Evolutionary conservation across 75 land plant genomes (phyloP).

Genomic region (Picea glauca): DNA sequence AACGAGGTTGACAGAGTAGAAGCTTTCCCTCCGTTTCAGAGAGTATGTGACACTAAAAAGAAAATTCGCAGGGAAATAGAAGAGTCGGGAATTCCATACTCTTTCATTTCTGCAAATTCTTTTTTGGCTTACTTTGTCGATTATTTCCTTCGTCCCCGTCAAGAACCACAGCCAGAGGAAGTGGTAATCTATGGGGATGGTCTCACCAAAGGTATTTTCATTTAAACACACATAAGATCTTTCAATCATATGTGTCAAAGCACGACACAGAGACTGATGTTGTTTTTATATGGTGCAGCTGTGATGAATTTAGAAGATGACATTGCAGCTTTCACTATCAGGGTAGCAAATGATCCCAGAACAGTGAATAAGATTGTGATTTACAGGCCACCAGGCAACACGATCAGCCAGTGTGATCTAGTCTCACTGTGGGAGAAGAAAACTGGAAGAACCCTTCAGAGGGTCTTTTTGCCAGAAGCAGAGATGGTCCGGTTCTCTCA

Average conservation of each 20-base stretch:
- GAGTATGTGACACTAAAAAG: too few relatives aligned
- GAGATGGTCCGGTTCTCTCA: conserved; percentile 23
- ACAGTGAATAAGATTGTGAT: conserved; percentile 15
- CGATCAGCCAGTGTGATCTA: conserved; percentile 29
- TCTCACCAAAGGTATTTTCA: conserved; percentile 22
- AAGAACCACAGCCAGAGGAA: too few relatives aligned
- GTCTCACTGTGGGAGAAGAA: conserved; percentile 36
- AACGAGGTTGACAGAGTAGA: too few relatives aligned
- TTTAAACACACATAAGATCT: not conserved
- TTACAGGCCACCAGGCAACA: conserved; percentile 30
- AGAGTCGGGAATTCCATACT: too few relatives aligned
- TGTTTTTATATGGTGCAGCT: too few relatives aligned
- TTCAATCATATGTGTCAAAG: too few relatives aligned
- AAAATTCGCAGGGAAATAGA: too few relatives aligned
- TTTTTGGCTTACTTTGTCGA: conserved; percentile 31
- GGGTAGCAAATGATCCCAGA: conserved; percentile 29
- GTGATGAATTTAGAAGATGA: conserved; percentile 22
- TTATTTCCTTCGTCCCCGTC: conserved; percentile 11
- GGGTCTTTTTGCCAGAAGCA: conserved; percentile 22
- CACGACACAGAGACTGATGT: too few relatives aligned
- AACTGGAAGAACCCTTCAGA: conserved; percentile 27
- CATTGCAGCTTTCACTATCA: conserved; percentile 28
- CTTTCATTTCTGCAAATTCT: too few relatives aligned
- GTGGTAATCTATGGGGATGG: conserved; percentile 28
- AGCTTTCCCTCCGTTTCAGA: too few relatives aligned